Base-by-base conservation (phyloP, 495 filamentous ascomycete genomes). In the Trichoderma parareesei region DNA sequence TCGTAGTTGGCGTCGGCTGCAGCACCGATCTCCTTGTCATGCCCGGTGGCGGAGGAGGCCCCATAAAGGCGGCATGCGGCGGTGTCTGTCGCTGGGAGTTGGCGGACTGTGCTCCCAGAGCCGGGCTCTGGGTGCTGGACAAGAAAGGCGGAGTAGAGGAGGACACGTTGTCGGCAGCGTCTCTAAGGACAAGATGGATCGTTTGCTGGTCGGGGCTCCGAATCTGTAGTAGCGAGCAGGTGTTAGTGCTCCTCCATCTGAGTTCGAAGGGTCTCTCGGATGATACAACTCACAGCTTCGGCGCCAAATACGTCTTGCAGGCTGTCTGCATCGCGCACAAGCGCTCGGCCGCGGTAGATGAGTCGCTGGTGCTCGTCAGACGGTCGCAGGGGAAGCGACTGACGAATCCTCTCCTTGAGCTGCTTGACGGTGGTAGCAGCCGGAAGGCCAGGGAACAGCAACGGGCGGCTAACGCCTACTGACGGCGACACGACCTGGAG, bases 401-500 rank as follows among this genome's bases (percentile, higher is more conserved):
- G 74, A 14, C 81, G 79, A 65, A 92, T 85, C 64, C 76, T 84
- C 5, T 76, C 75, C 70, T 87, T 89, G 20, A 92, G 71, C 67
- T 85, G 74, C 16, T 76, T 80, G 41, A 91, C 69, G 2, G 86
- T 90, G 0, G 81, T 83, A 1, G 81, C 73, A 5, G 79, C 73
- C 3, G 84, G 74, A 16, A 90, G 64, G 20, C 78, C 73, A 2
- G 78, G 69, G 62, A 91, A 80, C 18, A 78, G 78, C 44, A 89
- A 72, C 6, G 79, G 81, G 38, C 77, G 77, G 4, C 79, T 78
- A 57, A 86, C 77, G 35, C 84, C 82, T 40, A 79, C 69, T 1
- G 86, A 86, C 3, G 87, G 88, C 67, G 87, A 90, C 10, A 90
- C 68, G 53, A 91, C 77, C 67, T 88, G 79, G 38, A 92, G 74